phyloP scores from a whole-genome alignment of 495 filamentous ascomycete genomes.

The Lasiosphaeria miniovina region DNA sequence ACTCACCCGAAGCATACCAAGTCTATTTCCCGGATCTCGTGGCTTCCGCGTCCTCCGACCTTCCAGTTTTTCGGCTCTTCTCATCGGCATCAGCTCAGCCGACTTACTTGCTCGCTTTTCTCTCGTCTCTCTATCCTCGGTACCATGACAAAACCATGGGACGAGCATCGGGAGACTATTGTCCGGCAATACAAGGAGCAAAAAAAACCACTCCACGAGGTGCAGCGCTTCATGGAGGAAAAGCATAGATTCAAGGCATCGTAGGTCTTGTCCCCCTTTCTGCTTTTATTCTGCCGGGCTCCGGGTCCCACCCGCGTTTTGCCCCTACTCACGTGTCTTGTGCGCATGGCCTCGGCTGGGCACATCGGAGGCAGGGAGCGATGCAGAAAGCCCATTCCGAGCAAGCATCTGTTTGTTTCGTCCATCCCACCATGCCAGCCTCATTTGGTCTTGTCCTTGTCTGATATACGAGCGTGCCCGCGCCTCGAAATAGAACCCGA shows the following conservation, averaged over 20 bases:
- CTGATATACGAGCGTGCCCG: background rate
- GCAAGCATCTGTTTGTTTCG: background rate
- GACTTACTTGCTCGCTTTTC: background rate
- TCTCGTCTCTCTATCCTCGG: background rate
- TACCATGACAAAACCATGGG: conserved; percentile 47
- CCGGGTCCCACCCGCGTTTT: background rate
- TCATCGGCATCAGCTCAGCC: background rate
- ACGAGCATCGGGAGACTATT: conserved; percentile 36
- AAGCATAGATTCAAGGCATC: conserved; percentile 44
- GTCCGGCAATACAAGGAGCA: conserved; percentile 38
- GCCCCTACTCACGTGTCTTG: background rate
- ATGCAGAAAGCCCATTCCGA: too few species aligned
- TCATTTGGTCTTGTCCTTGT: background rate
- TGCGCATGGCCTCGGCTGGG: too few species aligned
- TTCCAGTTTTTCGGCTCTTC: background rate
- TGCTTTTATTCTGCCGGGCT: background rate
- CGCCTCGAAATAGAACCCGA: conserved; percentile 26
- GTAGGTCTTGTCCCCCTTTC: conserved; percentile 28
- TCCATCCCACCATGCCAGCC: background rate
- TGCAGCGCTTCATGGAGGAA: conserved; percentile 41
- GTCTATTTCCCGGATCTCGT: too few species aligned
- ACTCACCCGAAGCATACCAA: too few species aligned
- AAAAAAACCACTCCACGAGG: conserved; percentile 40
- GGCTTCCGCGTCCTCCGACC: background rate
- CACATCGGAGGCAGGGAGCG: too few species aligned